Conservation (phyloP, 352 stramenopile species). For the Phytophthora meadii region DNA sequence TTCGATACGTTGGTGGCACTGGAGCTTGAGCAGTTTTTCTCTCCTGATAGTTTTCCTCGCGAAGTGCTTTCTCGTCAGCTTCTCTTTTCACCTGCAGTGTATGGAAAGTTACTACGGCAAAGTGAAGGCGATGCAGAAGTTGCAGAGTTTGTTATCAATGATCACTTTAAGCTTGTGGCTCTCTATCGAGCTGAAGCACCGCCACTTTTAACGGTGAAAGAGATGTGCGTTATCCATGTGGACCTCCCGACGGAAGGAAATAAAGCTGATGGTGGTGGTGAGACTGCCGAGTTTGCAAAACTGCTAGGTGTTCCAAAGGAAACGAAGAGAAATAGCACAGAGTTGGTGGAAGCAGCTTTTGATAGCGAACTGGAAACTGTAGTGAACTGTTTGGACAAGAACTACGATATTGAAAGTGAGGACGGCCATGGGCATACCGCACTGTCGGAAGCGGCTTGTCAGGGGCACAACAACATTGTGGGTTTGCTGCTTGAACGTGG, state of each 20-base stretch:
- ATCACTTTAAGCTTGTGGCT: conserved; percentile 90
- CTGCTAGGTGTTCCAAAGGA: conserved; percentile 65
- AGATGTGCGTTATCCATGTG: conserved; percentile 77
- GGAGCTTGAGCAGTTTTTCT: conserved; percentile 86
- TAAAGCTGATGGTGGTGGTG: not conserved
- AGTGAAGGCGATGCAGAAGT: conserved; percentile 59
- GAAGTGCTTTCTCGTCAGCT: conserved; percentile 74
- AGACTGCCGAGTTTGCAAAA: conserved; percentile 44
- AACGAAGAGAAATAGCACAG: conserved; percentile 72
- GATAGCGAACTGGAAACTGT: conserved; percentile 85
- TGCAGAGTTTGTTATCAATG: conserved; percentile 74
- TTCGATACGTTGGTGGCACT: conserved; percentile 72
- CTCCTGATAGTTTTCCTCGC: conserved; percentile 63
- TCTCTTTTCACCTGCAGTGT: conserved; percentile 75
- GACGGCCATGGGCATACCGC: conserved; percentile 89
- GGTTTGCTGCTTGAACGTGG: conserved; percentile 74
- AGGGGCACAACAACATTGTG: conserved; percentile 80
- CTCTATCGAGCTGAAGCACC: conserved; percentile 56
- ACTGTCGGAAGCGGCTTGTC: conserved; percentile 86
- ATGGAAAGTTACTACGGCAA: conserved; percentile 48
- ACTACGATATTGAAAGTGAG: conserved; percentile 87
- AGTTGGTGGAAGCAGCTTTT: conserved; percentile 91
- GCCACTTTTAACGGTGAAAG: conserved; percentile 56
- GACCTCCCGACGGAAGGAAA: conserved; percentile 22
- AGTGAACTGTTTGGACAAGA: conserved; percentile 78